Conservation (phyloP, 164 flowering plant genomes). For the Brasenia schreberi region DNA sequence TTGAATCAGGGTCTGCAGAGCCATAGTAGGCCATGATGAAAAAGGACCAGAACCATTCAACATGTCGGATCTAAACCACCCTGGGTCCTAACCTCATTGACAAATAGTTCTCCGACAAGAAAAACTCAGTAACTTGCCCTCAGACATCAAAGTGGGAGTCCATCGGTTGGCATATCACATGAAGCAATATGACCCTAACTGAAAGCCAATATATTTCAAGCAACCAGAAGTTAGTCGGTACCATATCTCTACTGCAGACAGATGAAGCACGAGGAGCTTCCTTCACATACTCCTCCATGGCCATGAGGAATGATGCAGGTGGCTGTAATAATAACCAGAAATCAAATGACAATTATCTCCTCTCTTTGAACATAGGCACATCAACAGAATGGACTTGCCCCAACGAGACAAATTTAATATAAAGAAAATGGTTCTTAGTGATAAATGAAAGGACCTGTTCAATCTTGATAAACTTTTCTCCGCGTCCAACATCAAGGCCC, state of each 20-base stretch:
- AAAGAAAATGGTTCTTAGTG: not conserved
- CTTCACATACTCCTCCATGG: conserved; percentile 98
- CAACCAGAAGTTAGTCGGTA: conserved; percentile 6
- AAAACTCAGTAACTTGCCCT: too few relatives aligned
- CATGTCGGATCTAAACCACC: too few relatives aligned
- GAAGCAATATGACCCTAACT: not conserved
- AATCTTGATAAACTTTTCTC: conserved; percentile 78
- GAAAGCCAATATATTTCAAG: not conserved
- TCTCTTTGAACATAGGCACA: not conserved
- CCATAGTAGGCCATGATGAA: too few relatives aligned
- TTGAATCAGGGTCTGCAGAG: too few relatives aligned
- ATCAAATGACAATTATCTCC: not conserved
- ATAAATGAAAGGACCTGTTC: conserved; percentile 54
- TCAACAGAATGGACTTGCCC: not conserved
- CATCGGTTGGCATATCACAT: not conserved
- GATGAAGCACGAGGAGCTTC: conserved; percentile 81
- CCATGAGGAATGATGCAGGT: conserved; percentile 83
- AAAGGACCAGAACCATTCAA: too few relatives aligned
- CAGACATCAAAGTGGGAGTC: not conserved
- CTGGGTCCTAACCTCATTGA: too few relatives aligned
- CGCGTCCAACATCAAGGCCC: conserved; percentile 79
- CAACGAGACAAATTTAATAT: not conserved
- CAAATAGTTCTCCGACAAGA: too few relatives aligned
- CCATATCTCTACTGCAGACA: conserved; percentile 52
- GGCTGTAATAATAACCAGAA: conserved; percentile 41